These are phyloP conservation scores for Rusavskia elegans DNA, from an alignment of 495 filamentous ascomycete genomes.

Conservation along the genomic window DNA sequence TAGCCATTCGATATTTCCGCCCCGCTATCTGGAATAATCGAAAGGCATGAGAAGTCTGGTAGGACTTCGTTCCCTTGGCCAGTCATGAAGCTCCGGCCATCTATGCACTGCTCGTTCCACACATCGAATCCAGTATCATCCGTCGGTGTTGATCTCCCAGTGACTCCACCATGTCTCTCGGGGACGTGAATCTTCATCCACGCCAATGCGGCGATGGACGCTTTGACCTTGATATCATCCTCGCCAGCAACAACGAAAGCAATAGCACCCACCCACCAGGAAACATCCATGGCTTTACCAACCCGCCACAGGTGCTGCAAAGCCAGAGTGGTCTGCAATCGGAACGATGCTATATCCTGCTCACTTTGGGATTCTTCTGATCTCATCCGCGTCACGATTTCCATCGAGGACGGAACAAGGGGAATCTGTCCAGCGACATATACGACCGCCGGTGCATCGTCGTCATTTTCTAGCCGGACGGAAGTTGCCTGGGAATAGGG, in stretches of 20 bases:
- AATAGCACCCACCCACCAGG: constrained; percentile 56
- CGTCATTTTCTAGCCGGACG: constrained; percentile 22
- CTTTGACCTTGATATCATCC: constrained; percentile 15
- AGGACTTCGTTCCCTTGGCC: background rate
- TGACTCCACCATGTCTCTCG: constrained; percentile 1
- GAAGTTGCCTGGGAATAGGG: constrained; percentile 88
- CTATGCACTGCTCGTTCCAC: constrained; percentile 54
- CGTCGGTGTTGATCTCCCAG: constrained; percentile 18
- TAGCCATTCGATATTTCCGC: background rate
- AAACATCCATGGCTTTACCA: constrained; percentile 51
- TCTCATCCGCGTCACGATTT: constrained; percentile 15
- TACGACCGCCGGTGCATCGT: constrained; percentile 21
- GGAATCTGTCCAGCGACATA: constrained; percentile 85
- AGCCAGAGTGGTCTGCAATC: constrained; percentile 40
- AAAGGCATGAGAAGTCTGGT: constrained; percentile 10
- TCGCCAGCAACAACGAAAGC: constrained; percentile 42
- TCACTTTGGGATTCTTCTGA: background rate
- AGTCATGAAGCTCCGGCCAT: constrained; percentile 3
- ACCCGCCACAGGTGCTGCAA: constrained; percentile 88
- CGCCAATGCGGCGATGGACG: constrained; percentile 25
- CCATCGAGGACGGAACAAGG: constrained; percentile 69
- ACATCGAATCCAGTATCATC: constrained; percentile 44
- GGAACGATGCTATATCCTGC: constrained; percentile 19
- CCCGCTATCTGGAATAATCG: constrained; percentile 19
- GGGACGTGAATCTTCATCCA: constrained; percentile 35